These are phyloP conservation scores for Oryza meridionalis DNA, from an alignment of 176 grass and related monocot species.

Conservation along the genomic window DNA sequence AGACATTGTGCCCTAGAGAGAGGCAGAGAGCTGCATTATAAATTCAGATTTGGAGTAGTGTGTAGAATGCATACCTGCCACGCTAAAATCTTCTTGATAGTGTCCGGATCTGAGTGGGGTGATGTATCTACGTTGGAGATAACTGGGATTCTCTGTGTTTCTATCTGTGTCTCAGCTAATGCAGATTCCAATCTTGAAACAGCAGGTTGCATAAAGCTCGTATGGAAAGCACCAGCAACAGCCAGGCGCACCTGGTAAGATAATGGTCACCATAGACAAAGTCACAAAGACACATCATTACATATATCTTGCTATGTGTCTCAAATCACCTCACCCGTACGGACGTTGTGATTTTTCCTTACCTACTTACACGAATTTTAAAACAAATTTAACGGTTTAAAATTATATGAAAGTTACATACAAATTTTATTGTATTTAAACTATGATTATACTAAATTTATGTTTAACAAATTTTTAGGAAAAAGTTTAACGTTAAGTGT, in stretches of 20 bases:
- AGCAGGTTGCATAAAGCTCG: constrained; percentile 86
- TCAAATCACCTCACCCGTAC: no score
- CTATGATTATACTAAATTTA: no score
- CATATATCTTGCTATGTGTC: not conserved
- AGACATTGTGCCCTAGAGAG: constrained; percentile 11
- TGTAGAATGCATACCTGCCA: constrained; percentile 53
- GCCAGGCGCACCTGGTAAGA: constrained; percentile 74
- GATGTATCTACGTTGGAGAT: constrained; percentile 93
- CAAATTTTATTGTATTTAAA: no score
- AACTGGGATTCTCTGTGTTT: constrained; percentile 77
- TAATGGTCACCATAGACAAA: not conserved
- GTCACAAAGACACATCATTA: not conserved
- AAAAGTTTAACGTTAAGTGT: no score
- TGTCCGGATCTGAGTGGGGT: constrained; percentile 76
- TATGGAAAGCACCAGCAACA: constrained; percentile 93
- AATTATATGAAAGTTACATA: no score
- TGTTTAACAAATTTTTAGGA: no score
- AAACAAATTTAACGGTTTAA: no score
- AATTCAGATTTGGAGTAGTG: constrained; percentile 11
- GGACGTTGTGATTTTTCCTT: no score
- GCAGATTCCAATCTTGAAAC: constrained; percentile 87
- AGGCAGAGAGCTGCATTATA: not conserved
- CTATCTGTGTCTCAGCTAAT: constrained; percentile 71
- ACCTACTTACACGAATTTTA: no score
- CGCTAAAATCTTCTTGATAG: constrained; percentile 85